Percentiles rank a stretch among this genome's conserved stretches.
phyloP scores from a whole-genome alignment of 164 flowering plant species.

The Aristolochia californica region DNA sequence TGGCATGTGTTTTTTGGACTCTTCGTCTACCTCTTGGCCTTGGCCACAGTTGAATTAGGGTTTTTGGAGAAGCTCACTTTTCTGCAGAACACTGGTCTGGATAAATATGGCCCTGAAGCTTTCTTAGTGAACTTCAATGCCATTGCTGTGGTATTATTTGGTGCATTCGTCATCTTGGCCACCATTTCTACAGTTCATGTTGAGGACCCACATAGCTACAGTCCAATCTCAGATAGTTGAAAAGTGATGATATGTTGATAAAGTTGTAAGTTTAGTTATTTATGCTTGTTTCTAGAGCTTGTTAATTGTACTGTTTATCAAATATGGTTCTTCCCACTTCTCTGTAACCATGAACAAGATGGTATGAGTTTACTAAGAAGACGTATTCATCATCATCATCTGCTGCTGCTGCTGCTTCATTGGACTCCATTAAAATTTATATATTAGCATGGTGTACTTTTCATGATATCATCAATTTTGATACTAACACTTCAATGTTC shows the following conservation, averaged over 20 bases:
- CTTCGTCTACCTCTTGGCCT: slow-evolving; percentile 52
- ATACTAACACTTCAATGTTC: too few relatives aligned
- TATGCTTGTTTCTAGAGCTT: too few relatives aligned
- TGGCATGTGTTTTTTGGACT: slow-evolving; percentile 79
- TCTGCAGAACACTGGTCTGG: slow-evolving; percentile 61
- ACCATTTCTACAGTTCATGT: slow-evolving; percentile 22
- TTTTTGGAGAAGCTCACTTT: slow-evolving; percentile 92
- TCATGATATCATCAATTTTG: too few relatives aligned
- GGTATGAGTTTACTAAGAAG: too few relatives aligned
- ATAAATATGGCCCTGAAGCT: slow-evolving; percentile 74
- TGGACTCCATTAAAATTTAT: too few relatives aligned
- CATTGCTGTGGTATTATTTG: slow-evolving; percentile 44
- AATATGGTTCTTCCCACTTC: too few relatives aligned
- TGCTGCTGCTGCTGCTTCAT: too few relatives aligned
- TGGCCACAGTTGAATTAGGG: slow-evolving; percentile 54
- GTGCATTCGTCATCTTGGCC: slow-evolving; percentile 44
- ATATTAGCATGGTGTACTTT: too few relatives aligned
- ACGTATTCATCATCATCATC: too few relatives aligned
- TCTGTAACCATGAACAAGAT: too few relatives aligned
- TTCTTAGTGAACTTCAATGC: slow-evolving; percentile 85
- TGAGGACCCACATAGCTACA: slow-evolving; percentile 41
- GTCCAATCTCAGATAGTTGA: slow-evolving; percentile 27
- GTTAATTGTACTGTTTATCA: too few relatives aligned
- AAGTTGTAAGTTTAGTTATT: too few relatives aligned
- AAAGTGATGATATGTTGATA: neutral